Conservation (phyloP, 352 stramenopile genomes). For the Phytophthora pisi region DNA sequence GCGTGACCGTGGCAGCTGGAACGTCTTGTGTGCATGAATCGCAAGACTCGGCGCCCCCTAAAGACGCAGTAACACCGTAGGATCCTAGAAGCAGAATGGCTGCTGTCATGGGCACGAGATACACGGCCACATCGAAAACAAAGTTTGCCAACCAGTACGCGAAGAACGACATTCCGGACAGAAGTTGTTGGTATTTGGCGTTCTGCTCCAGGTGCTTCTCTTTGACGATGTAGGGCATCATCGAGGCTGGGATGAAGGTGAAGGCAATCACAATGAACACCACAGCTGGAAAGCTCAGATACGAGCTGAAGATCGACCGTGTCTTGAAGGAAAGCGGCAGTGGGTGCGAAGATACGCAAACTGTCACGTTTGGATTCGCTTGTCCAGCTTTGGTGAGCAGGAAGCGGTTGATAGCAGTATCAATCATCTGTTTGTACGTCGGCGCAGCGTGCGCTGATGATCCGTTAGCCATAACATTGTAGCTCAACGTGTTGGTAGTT, state of each 20-base stretch:
- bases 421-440: slow-evolving; percentile 66
- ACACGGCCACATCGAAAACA: slow-evolving; percentile 92
- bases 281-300: slow-evolving; percentile 72
- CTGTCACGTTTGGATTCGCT: slow-evolving; percentile 28
- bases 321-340: slow-evolving; percentile 67
- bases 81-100: slow-evolving; percentile 56
- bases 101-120: slow-evolving; percentile 77
- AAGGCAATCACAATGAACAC: slow-evolving; percentile 93
- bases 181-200: slow-evolving; percentile 96
- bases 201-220: slow-evolving; percentile 93
- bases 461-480: slow-evolving; percentile 72
- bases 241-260: slow-evolving; percentile 92
- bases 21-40: slow-evolving; percentile 54
- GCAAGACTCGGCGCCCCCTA: slow-evolving; percentile 41
- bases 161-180: slow-evolving; percentile 93
- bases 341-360: slow-evolving; percentile 58
- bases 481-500: slow-evolving; percentile 45
- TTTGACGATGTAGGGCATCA: slow-evolving; percentile 96
- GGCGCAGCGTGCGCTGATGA: slow-evolving; percentile 50
- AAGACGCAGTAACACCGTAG: slow-evolving; percentile 61
- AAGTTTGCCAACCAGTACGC: slow-evolving; percentile 98
- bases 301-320: slow-evolving; percentile 62
- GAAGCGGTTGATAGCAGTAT: slow-evolving; percentile 63
- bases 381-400: slow-evolving; percentile 31
- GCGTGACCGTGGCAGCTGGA: slow-evolving; percentile 45